These are phyloP conservation scores for Hericium alpestre DNA, from an alignment of 768 basidiomycete genomes.

Conservation along the genomic window DNA sequence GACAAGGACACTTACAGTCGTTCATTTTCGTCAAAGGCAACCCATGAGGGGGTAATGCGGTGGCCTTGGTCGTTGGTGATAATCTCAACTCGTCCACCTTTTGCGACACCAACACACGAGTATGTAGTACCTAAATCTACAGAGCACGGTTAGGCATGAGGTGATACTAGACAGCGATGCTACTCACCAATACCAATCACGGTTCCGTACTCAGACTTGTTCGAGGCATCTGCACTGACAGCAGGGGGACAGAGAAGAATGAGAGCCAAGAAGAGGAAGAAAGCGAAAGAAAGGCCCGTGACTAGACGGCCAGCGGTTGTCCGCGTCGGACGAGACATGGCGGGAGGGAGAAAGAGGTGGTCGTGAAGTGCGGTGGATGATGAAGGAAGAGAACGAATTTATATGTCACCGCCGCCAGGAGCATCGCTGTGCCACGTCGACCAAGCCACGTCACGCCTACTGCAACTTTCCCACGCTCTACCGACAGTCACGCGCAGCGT, in stretches of 20 bases:
- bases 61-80: conserved; percentile 49
- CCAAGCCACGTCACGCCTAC: too few species aligned
- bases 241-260: conserved; percentile 59
- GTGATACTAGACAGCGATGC: not conserved
- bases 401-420: too few species aligned
- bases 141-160: conserved; percentile 9
- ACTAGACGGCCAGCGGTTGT: conserved; percentile 11
- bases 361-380: too few species aligned
- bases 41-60: conserved; percentile 56
- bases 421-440: too few species aligned
- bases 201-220: conserved; percentile 72
- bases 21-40: conserved; percentile 49
- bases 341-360: too few species aligned
- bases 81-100: conserved; percentile 45
- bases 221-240: conserved; percentile 52
- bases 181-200: conserved; percentile 84
- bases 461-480: too few species aligned
- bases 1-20: conserved; percentile 28
- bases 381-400: too few species aligned
- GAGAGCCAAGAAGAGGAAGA: conserved; percentile 51
- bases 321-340: conserved; percentile 16
- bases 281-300: conserved; percentile 16
- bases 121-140: conserved; percentile 92
- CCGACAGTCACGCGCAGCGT: too few species aligned
- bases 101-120: conserved; percentile 79